A percentile compares a stretch with the other conserved stretches of the same genome.
These are phyloP conservation scores for Talaromyces stipitatus DNA, from an alignment of 495 filamentous ascomycete species.

Conservation along the genomic window DNA sequence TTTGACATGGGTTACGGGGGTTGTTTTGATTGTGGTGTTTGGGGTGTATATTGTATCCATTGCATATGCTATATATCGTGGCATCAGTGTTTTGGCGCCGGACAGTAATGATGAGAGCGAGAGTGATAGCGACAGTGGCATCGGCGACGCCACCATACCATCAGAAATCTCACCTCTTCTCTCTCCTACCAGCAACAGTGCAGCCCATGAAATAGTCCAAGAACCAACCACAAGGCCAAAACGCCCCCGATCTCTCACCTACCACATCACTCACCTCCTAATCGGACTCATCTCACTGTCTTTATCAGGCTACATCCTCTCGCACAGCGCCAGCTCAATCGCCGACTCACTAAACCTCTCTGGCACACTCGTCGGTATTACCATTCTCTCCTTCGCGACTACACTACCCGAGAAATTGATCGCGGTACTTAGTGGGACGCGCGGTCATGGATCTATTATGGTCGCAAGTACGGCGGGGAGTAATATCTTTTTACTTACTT, in stretches of 20 bases:
- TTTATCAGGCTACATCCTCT: slow-evolving; percentile 40
- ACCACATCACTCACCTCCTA: slow-evolving; percentile 37
- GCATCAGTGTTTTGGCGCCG: slow-evolving; percentile 30
- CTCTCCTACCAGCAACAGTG: not conserved
- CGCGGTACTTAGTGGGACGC: slow-evolving; percentile 34
- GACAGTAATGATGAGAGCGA: slow-evolving; percentile 24
- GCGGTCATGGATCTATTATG: slow-evolving; percentile 41
- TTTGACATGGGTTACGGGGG: slow-evolving; percentile 24
- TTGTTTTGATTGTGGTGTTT: slow-evolving; percentile 34
- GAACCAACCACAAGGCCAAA: not conserved
- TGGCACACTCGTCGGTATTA: slow-evolving; percentile 42
- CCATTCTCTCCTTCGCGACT: slow-evolving; percentile 47
- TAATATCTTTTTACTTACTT: slow-evolving; percentile 47
- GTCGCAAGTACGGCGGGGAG: slow-evolving; percentile 47
- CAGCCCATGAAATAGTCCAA: not conserved
- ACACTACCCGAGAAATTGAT: slow-evolving; percentile 51
- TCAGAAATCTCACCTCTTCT: slow-evolving; percentile 15
- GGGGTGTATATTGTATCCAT: slow-evolving; percentile 40
- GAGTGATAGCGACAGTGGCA: slow-evolving; percentile 8
- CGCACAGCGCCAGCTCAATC: slow-evolving; percentile 31
- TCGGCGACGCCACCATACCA: slow-evolving; percentile 8
- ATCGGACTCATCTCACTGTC: slow-evolving; percentile 41
- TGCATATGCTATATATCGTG: slow-evolving; percentile 34
- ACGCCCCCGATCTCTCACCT: slow-evolving; percentile 9
- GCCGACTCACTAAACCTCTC: slow-evolving; percentile 33